Evolutionary conservation across 2,329 filamentous ascomycete genomes (phyloP).

Genomic region (Colletotrichum brevisporum): DNA sequence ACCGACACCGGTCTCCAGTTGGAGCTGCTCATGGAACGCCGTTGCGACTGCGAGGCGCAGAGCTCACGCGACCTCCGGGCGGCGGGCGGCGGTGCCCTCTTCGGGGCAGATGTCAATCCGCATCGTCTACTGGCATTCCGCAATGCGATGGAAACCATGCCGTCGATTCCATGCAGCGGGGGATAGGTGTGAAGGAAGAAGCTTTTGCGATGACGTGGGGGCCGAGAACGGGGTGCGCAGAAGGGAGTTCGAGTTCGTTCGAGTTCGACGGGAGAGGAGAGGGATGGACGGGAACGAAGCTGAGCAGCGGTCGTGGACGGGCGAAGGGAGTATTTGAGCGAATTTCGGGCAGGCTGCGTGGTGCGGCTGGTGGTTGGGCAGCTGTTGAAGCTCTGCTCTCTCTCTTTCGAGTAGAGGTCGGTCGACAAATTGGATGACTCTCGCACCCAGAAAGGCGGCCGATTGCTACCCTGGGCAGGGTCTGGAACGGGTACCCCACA

Average conservation of each 20-base stretch:
- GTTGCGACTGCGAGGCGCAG: constrained; percentile 42
- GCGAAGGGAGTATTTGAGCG: constrained; percentile 29
- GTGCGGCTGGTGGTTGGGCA: constrained; percentile 25
- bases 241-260: neutral
- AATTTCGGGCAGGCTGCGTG: constrained; percentile 20
- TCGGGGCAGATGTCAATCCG: constrained; percentile 47
- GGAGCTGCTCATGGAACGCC: constrained; percentile 50
- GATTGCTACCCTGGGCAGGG: constrained; percentile 38
- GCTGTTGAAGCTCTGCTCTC: constrained; percentile 36
- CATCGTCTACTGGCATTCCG: constrained; percentile 60
- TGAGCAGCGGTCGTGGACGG: neutral
- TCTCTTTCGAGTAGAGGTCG: constrained; percentile 10
- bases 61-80: constrained; percentile 24
- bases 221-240: neutral
- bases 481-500: constrained; percentile 40
- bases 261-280: neutral
- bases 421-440: constrained; percentile 39
- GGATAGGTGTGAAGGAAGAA: neutral
- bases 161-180: constrained; percentile 53
- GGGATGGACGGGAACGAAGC: neutral
- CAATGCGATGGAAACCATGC: constrained; percentile 63
- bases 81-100: constrained; percentile 11
- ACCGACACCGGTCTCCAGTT: constrained; percentile 76
- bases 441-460: constrained; percentile 34
- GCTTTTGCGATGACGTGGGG: neutral